Evolutionary conservation across 345 rosid genomes (phyloP).

Genomic region (Citropsis articulata): DNA sequence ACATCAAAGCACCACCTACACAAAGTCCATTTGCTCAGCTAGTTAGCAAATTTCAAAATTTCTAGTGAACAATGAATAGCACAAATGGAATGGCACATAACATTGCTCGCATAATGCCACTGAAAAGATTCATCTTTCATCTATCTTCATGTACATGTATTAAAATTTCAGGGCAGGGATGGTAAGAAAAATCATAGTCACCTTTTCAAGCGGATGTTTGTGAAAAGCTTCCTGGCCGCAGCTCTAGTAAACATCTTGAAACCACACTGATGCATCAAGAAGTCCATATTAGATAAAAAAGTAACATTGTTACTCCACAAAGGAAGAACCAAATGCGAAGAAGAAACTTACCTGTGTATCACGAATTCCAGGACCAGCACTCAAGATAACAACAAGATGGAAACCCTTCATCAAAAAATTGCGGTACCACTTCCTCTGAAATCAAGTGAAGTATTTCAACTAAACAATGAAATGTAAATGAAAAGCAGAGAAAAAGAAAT

Average conservation of each 20-base stretch:
- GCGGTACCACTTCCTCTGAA: conserved; percentile 98
- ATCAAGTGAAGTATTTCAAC: conserved; percentile 24
- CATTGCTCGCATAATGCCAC: neutral
- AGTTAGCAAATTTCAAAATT: neutral
- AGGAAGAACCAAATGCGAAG: neutral
- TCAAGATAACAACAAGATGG: conserved; percentile 79
- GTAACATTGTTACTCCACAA: neutral
- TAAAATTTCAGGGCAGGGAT: neutral
- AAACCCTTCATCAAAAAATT: conserved; percentile 97
- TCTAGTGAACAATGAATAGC: neutral
- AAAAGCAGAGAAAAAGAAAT: neutral
- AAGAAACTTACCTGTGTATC: conserved; percentile 76
- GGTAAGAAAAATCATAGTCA: conserved; percentile 11
- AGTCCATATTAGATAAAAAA: conserved; percentile 9
- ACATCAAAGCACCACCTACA: conserved; percentile 99
- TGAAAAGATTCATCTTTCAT: neutral
- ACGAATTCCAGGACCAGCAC: conserved; percentile 95
- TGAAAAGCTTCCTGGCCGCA: conserved; percentile 92
- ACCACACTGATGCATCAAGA: conserved; percentile 69
- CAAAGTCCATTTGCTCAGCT: neutral
- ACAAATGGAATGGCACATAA: neutral
- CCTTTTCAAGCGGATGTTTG: conserved; percentile 87
- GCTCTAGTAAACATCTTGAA: conserved; percentile 99
- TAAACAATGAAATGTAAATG: conserved; percentile 4
- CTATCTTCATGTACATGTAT: neutral